A percentile compares a stretch with the other conserved stretches of the same genome.
These are phyloP conservation scores for Starmera stellimalicola DNA, from an alignment of 1,139 yeast genomes.

Conservation along the genomic window DNA sequence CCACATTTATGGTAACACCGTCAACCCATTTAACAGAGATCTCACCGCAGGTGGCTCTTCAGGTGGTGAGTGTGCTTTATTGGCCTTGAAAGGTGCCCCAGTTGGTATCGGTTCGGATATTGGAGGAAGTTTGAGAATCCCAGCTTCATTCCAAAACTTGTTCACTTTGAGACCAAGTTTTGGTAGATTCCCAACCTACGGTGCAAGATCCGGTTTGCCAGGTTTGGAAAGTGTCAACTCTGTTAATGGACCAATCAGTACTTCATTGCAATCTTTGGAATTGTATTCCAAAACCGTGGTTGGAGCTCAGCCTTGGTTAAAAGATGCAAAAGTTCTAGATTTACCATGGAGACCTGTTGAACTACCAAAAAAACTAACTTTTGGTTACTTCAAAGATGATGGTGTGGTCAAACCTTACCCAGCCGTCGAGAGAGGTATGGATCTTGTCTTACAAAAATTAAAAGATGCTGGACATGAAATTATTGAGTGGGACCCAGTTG, in stretches of 20 bases:
- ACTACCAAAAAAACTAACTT: slow-evolving; percentile 34
- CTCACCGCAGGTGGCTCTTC: slow-evolving; percentile 47
- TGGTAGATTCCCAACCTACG: slow-evolving; percentile 41
- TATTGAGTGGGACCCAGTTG: slow-evolving; percentile 44
- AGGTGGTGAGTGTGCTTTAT: slow-evolving; percentile 48
- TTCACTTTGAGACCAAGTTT: slow-evolving; percentile 47
- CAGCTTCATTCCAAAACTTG: slow-evolving; percentile 43
- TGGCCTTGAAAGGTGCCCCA: slow-evolving; percentile 39
- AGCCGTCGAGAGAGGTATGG: slow-evolving; percentile 49
- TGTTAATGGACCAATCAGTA: slow-evolving; percentile 49
- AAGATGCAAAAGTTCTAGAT: slow-evolving; percentile 45
- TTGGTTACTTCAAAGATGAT: slow-evolving; percentile 39
- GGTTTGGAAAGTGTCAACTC: slow-evolving; percentile 51
- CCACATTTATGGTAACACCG: slow-evolving; percentile 35
- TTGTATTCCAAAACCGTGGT: slow-evolving; percentile 47
- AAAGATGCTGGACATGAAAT: slow-evolving; percentile 49
- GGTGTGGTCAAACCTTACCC: slow-evolving; percentile 47
- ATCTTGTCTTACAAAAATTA: slow-evolving; percentile 34
- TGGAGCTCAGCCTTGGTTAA: slow-evolving; percentile 55
- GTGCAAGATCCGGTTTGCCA: slow-evolving; percentile 46
- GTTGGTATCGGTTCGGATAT: slow-evolving; percentile 57
- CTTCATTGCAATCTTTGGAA: slow-evolving; percentile 56
- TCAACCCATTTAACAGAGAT: slow-evolving; percentile 32
- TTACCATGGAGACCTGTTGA: slow-evolving; percentile 53
- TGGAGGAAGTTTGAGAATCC: slow-evolving; percentile 54